Conservation (phyloP, 345 rosid genomes). For the Eucalyptus curtisii region DNA sequence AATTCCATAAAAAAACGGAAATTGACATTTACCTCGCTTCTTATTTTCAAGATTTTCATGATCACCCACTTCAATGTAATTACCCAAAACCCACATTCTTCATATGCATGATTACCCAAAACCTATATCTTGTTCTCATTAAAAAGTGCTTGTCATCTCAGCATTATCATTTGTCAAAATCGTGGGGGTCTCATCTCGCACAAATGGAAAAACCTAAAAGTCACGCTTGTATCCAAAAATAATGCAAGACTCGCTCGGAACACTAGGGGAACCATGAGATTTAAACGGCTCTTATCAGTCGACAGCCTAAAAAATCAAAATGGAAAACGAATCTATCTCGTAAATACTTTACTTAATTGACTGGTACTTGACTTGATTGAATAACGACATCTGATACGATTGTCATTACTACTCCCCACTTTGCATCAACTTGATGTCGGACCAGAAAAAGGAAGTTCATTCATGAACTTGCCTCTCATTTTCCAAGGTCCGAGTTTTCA, state of each 20-base stretch:
- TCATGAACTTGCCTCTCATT: not conserved
- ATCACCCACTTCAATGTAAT: not conserved
- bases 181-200: not conserved
- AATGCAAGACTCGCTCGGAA: not conserved
- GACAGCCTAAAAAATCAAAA: not conserved
- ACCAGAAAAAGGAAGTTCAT: not conserved
- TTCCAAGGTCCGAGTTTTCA: not conserved
- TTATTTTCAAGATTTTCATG: not conserved
- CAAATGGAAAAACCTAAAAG: not conserved
- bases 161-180: not conserved
- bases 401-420: rapidly evolving
- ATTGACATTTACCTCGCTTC: not conserved
- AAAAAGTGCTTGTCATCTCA: not conserved
- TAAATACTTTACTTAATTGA: not conserved
- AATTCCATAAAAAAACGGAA: not conserved
- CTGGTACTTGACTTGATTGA: not conserved
- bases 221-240: not conserved
- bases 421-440: not conserved
- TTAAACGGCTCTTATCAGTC: not conserved
- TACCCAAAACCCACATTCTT: not conserved
- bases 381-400: not conserved
- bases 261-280: not conserved
- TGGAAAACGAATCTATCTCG: rapidly evolving
- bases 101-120: not conserved
- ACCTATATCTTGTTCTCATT: not conserved